These are phyloP conservation scores for Zopfochytrium polystomum DNA, from an alignment of 371 early-diverging fungal species.

Conservation along the genomic window DNA sequence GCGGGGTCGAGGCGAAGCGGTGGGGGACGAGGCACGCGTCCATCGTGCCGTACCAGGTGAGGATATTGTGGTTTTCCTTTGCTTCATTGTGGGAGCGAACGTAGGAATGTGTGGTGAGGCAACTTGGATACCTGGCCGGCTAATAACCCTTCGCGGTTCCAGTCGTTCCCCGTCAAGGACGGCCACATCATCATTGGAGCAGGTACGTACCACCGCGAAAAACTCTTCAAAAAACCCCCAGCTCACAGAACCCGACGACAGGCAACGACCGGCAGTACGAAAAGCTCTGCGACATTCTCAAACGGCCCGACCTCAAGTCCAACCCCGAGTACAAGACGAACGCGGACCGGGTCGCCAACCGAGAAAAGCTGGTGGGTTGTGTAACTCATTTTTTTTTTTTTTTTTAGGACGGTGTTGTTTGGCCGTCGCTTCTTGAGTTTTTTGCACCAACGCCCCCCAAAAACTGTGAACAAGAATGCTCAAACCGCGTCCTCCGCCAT, in stretches of 20 bases:
- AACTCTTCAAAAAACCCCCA: too few species aligned
- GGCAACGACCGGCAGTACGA: conserved; percentile 82
- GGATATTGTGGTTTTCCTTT: neutral
- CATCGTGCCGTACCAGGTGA: conserved; percentile 88
- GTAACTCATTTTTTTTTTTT: neutral
- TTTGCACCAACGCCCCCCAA: too few species aligned
- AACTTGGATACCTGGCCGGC: too few species aligned
- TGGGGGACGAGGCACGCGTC: conserved; percentile 87
- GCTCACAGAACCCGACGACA: too few species aligned
- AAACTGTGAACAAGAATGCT: neutral
- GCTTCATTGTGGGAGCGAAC: neutral
- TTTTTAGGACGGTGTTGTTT: too few species aligned
- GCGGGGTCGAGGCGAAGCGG: conserved; percentile 63
- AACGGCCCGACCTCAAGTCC: conserved; percentile 40
- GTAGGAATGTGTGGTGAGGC: neutral
- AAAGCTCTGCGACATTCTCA: conserved; percentile 51
- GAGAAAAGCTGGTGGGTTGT: conserved; percentile 52
- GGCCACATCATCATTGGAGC: conserved; percentile 83
- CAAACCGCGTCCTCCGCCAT: too few species aligned
- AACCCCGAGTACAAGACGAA: conserved; percentile 65
- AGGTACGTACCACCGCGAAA: too few species aligned
- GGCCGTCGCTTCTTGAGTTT: too few species aligned
- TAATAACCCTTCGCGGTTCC: too few species aligned
- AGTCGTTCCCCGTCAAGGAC: conserved; percentile 71
- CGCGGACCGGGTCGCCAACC: conserved; percentile 67